Evolutionary conservation across 495 filamentous ascomycete genomes (phyloP), one percentile per base, ranked within the genome.

Genomic region (Achaetomiella virescens): DNA sequence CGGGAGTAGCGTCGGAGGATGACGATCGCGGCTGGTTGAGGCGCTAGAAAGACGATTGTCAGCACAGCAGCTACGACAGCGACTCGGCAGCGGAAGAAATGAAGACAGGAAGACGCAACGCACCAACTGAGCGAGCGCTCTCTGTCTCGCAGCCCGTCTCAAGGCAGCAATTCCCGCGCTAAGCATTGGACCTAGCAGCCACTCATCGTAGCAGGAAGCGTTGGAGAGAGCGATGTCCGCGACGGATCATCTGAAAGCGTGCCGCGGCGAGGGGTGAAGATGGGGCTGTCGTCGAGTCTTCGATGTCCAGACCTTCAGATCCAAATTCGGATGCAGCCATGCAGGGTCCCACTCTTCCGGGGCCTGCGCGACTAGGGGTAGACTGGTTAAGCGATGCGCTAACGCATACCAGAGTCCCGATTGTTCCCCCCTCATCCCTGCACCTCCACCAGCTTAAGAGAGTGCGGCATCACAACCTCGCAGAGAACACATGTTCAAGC

Each of bases 131-230:
- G 20, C 10, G 21, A 49, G 42, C n/a, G 38, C 25, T 45, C 33
- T 49, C 6, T 31, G 15, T 41, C 37, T 54, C 45, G 22, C 54
- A 49, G 42, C 63, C 55, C 62, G 59, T 59, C 53, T 56, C 52
- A 60, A 53, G 57, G 49, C 53, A 42, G 37, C 40, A 57, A 50
- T 48, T 63, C 65, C 60, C 48, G 60, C 65, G 41, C 60, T 47
- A 52, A 59, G 60, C 66, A 69, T 69, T 62, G 62, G 38, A 49
- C 11, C 22, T 40, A 52, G 33, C 46, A 56, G 43, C 49, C 62
- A 60, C 37, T 54, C 66, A 69, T 69, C 31, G 36, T 65, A 57
- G 48, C 52, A 36, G 24, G n/a, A 27, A 9, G 33, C 8, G 29
- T 14, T 36, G 18, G 27, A 18, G 27, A 18, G 10, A 15, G 25